Percentiles rank a stretch among this genome's conserved stretches.
Evolutionary conservation across 352 stramenopile species (phyloP).

Genomic region (Globisporangium camurandrum): DNA sequence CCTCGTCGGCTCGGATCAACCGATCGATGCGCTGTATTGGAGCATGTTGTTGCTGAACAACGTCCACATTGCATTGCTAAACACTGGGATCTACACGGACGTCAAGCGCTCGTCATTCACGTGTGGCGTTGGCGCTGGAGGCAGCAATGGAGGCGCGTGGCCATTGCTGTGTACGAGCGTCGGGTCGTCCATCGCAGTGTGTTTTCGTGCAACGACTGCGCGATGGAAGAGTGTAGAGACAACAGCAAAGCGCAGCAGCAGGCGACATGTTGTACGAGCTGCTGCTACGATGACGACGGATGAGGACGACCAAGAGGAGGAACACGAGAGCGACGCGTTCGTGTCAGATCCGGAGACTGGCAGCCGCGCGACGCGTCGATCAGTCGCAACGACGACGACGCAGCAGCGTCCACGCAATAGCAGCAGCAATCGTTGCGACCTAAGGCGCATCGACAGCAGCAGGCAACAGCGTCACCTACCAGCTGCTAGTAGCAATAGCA

Average conservation of each 20-base stretch:
- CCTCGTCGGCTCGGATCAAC: conserved; percentile 68
- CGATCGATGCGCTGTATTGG: conserved; percentile 78
- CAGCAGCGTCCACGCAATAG: too few species aligned
- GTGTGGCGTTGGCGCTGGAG: conserved; percentile 22
- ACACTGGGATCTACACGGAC: conserved; percentile 82
- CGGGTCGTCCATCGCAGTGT: conserved; percentile 51
- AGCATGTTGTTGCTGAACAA: conserved; percentile 81
- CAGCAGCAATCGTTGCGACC: not conserved
- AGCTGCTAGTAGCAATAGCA: too few species aligned
- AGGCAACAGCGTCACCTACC: too few species aligned
- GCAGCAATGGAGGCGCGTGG: too few species aligned
- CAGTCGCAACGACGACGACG: too few species aligned
- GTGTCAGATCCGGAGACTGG: conserved; percentile 10
- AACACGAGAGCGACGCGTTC: conserved; percentile 11
- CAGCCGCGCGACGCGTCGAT: not conserved
- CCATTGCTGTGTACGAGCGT: too few species aligned
- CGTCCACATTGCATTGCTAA: conserved; percentile 81
- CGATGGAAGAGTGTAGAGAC: conserved; percentile 14
- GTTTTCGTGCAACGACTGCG: conserved; percentile 39
- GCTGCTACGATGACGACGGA: not conserved
- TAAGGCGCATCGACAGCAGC: too few species aligned
- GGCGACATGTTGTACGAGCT: too few species aligned
- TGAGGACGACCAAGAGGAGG: conserved; percentile 7
- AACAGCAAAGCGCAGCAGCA: too few species aligned
- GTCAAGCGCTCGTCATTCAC: conserved; percentile 57